Evolutionary conservation across 768 basidiomycete genomes (phyloP).

Genomic region (Auricularia sp.): DNA sequence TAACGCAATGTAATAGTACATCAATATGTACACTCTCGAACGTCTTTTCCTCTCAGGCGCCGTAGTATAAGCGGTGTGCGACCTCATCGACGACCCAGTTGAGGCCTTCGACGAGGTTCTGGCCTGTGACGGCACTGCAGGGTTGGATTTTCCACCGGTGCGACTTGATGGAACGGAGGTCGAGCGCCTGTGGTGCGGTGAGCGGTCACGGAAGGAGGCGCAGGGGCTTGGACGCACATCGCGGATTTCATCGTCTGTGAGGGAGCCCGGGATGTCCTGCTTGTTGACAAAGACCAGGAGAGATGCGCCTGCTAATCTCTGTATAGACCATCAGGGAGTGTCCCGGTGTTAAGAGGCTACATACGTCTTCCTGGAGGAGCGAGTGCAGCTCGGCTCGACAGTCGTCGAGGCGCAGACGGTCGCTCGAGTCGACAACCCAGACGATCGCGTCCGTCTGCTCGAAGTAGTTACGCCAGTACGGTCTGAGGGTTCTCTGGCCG

Average conservation of each 20-base stretch:
- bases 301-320: conserved; percentile 94
- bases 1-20: neutral
- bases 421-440: conserved; percentile 97
- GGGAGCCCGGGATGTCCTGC: conserved; percentile 84
- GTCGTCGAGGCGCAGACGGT: conserved; percentile 81
- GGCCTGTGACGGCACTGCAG: conserved; percentile 87
- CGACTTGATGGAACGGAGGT: conserved; percentile 69
- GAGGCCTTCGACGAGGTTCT: conserved; percentile 73
- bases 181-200: conserved; percentile 49
- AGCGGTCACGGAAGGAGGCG: neutral
- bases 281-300: conserved; percentile 96
- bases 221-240: conserved; percentile 42
- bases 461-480: conserved; percentile 99
- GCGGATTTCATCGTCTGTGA: conserved; percentile 73
- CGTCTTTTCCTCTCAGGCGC: conserved; percentile 22
- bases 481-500: conserved; percentile 88
- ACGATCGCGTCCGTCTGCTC: conserved; percentile 97
- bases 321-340: neutral
- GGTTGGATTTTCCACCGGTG: conserved; percentile 86
- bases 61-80: conserved; percentile 80
- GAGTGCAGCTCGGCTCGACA: conserved; percentile 81
- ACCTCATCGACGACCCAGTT: conserved; percentile 91
- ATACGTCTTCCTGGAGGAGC: conserved; percentile 86
- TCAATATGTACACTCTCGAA: neutral
- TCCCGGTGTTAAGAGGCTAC: conserved; percentile 16